Evolutionary conservation across 768 basidiomycete genomes (phyloP), one percentile per base, ranked within the genome.

Genomic region (Termitomyces titanicus): DNA sequence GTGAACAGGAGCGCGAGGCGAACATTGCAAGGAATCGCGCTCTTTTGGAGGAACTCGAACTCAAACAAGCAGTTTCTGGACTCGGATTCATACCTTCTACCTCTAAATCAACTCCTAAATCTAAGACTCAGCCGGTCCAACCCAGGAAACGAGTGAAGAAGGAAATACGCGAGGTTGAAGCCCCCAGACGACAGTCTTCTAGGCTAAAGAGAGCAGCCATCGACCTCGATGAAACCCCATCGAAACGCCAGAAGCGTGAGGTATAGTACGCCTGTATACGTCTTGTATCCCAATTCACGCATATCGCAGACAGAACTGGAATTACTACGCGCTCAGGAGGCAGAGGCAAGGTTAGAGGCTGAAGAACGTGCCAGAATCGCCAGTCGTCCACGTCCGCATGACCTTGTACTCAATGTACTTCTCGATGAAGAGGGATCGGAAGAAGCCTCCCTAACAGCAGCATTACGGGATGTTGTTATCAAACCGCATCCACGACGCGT

Each of bases 1-100:
- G 78, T 67, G 91, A 92, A 70, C 72, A 79, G 20, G 86, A 91
- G 61, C 84, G 91, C 18, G 84, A 89, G 66, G 85, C 83, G 9
- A 93, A 91, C 63, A 91, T 93, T 43, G 89, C 88, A 12, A 80
- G 88, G 48, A 94, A 94, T 66, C 84, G 82, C 40, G 85, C 82
- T 3, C 74, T 92, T 9, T 75, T 94, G 35, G 84, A 88, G 59
- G 71, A 89, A 63, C 79, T 93, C 17, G 82, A 88, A 17, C 74
- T 90, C 31, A 79, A 81, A 62, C 80, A 80, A 60, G 82, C 81
- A 1, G 77, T 77, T 35, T 69, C 74, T 5, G 67, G 72, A 15
- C 73, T 89, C 8, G 76, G 77, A 18, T 63, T 82, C 10, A 66
- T 76, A 10, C 70, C 82, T 68, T 54, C 70, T 59, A 56, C 77